A percentile compares a stretch with the other conserved stretches of the same genome.
phyloP scores from a whole-genome alignment of 805 yeast genomes.

The Blastobotrys robertii region DNA sequence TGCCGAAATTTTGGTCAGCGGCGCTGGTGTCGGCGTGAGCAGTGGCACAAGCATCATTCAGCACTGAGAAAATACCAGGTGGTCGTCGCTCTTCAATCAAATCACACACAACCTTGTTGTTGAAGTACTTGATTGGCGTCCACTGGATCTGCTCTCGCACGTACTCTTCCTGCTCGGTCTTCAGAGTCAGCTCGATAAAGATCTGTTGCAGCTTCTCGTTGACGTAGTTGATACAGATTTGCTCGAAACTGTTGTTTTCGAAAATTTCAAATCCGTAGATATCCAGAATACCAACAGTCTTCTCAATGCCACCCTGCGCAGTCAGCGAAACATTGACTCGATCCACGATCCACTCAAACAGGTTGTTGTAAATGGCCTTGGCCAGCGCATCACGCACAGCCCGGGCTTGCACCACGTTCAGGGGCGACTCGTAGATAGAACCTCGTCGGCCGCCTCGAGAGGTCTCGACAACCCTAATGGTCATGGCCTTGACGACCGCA shows the following conservation, averaged over 20 bases:
- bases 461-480: constrained; percentile 82
- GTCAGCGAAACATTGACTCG: constrained; percentile 78
- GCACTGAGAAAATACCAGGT: constrained; percentile 92
- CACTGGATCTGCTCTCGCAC: constrained; percentile 91
- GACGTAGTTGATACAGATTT: constrained; percentile 89
- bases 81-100: constrained; percentile 89
- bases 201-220: constrained; percentile 95
- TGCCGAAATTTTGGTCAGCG: constrained; percentile 93
- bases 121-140: constrained; percentile 96
- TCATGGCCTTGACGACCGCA: constrained; percentile 53
- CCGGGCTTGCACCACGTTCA: constrained; percentile 77
- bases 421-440: constrained; percentile 87
- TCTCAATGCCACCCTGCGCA: constrained; percentile 43
- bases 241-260: constrained; percentile 91
- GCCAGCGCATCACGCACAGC: constrained; percentile 95
- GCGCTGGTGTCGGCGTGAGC: constrained; percentile 97
- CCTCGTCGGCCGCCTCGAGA: constrained; percentile 84
- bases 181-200: constrained; percentile 88
- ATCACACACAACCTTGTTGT: constrained; percentile 94
- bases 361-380: constrained; percentile 82
- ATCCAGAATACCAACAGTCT: constrained; percentile 81
- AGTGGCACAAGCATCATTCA: constrained; percentile 94
- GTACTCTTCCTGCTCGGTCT: constrained; percentile 96
- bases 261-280: constrained; percentile 95
- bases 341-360: constrained; percentile 94